Evolutionary conservation across 2,329 filamentous ascomycete genomes (phyloP), one percentile per base, ranked within the genome.

Genomic region (Sporothrix sp.): DNA sequence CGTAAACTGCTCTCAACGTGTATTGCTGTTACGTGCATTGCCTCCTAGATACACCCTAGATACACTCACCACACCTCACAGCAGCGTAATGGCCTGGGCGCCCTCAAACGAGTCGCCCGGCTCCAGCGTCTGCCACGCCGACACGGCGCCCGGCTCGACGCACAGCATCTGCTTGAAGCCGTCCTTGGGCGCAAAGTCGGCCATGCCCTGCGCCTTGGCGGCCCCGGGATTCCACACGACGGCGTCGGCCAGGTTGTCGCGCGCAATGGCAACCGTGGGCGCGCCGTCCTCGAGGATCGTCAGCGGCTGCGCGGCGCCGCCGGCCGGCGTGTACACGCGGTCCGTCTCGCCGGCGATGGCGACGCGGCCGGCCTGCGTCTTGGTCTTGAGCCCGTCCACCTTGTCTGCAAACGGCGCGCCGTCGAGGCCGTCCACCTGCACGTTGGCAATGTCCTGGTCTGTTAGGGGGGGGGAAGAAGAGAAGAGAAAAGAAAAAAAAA

Each of bases 221-320:
- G 76, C 75, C 89, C 91, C 96, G 2, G 93, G 93, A 68, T 98
- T 98, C 93, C 93, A 98, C 27, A 97, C 85, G 1, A 96, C 91
- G 14, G 93, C 82, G 58, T 97, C 87, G 55, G 79, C 78, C 58
- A 98, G 75, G 58, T 88, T 90, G 67, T 96, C 88, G 55, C 93
- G 81, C 36, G 84, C 79, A 50, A 97, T 75, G 53, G 82, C 81
- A 70, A 85, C 89, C 46, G 76, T 71, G 13, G 81, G 73, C 61
- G 76, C 76, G 54, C 79, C 82, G 45, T 68, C 75, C 60, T 86
- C 81, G 14, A 72, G 63, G 43, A 94, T 78, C 11, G 76, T 63
- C 42, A 87, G 67, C 1, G 76, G 69, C 40, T 74, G 67, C 38
- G 70, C 72, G 35, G 83, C 81, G 0, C 79, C 81, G 55, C 76